Evolutionary conservation across 768 basidiomycete species (phyloP), one percentile per base, ranked within the genome.

Genomic region (Xanthoconium purpureum): DNA sequence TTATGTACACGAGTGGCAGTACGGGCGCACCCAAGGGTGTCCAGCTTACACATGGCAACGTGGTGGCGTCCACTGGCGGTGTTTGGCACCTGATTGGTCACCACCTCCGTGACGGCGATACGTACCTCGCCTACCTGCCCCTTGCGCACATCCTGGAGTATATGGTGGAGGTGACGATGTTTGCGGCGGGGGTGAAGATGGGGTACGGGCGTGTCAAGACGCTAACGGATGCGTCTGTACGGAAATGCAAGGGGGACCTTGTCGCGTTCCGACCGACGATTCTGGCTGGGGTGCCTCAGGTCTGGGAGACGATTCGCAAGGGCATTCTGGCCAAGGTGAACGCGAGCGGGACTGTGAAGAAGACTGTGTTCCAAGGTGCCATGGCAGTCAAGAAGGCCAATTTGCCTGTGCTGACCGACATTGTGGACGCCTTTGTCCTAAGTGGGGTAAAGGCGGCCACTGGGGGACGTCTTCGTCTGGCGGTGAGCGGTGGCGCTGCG

Each of bases 301-400:
- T 98, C 1, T 99, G 94, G 94, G 96, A 99, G 74, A 87, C 84
- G 52, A 98, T 98, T 61, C 86, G 95, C 56, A 99, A 99, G 77
- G 94, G 94, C 33, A 95, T 99, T 68, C 66, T 94, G 11, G 70
- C 79, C 57, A 93, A 94, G 73, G 86, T 98, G 51, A 82, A 91
- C 55, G 66, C 81, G 4, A 74, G 85, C 2, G 87, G 91, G 10
- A 40, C 73, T 1, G 15, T 93, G 64, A 90, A 82, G 78, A 88
- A 86, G 75, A 77, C 71, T 46, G 68, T 96, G 32, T 99, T 99
- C 80, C 81, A 87, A 62, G 83, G 83, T 39, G 92, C 94, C 3
- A 76, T 93, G 65, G 70, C 78, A 3, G 76, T 85, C 61, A 98
- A 96, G 82, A 87, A 78, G 75, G 78, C 81, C 29, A 78, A 80